Percentiles rank a stretch among this genome's conserved stretches.
Conservation (phyloP, 2,329 filamentous ascomycete species). For the Microdochium paspali region DNA sequence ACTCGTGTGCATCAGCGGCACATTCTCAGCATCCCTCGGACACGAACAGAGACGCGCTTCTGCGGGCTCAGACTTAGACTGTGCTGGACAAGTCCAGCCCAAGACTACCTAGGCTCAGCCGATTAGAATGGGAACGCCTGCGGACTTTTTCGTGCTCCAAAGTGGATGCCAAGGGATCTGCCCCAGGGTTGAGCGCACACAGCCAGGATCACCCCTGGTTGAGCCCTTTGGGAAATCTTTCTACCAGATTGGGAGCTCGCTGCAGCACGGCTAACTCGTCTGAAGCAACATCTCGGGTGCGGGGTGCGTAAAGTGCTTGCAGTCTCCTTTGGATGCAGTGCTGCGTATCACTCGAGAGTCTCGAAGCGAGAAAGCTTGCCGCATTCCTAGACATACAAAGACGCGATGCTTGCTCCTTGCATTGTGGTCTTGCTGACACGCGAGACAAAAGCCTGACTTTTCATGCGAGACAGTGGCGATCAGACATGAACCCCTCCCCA, state of each 20-base stretch:
- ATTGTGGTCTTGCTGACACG: background rate
- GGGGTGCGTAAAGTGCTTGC: slow-evolving; percentile 1
- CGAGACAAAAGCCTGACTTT: background rate
- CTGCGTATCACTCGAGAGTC: too few relatives aligned
- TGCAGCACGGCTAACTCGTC: too few relatives aligned
- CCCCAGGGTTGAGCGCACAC: background rate
- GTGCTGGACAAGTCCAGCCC: too few relatives aligned
- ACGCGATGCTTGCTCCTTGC: background rate
- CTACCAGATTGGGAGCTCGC: too few relatives aligned
- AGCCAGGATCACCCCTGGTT: background rate
- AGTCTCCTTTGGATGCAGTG: background rate
- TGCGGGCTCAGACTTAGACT: too few relatives aligned
- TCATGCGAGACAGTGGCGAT: background rate
- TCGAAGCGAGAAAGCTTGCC: background rate
- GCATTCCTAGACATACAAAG: background rate
- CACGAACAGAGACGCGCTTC: too few relatives aligned
- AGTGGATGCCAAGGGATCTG: background rate
- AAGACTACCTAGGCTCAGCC: too few relatives aligned
- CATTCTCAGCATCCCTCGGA: too few relatives aligned
- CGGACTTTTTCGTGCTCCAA: background rate
- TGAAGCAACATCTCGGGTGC: too few relatives aligned
- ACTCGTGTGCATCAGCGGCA: too few relatives aligned
- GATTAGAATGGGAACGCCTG: too few relatives aligned
- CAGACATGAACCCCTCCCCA: background rate
- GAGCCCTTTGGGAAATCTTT: background rate